phyloP scores from a whole-genome alignment of 176 grass and related monocot genomes.

The Triticum monococcum region DNA sequence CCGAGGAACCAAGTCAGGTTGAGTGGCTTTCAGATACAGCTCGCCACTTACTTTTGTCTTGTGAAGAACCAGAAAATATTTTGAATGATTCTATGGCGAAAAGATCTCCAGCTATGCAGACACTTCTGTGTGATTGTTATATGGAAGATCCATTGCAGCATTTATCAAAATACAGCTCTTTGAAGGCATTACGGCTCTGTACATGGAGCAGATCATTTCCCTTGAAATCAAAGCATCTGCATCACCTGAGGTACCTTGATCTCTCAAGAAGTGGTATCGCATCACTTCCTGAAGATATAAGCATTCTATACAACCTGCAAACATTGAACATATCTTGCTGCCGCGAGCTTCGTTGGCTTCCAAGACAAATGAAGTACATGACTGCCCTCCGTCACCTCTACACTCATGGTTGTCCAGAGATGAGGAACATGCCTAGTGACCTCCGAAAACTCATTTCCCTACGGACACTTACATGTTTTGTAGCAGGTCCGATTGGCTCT shows the following conservation, averaged over 20 bases:
- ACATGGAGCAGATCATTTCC: neutral
- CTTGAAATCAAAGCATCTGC: neutral
- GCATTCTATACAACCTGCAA: neutral
- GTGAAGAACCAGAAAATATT: neutral
- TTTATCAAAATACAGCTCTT: neutral
- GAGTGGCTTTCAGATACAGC: neutral
- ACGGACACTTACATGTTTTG: slow-evolving; percentile 18
- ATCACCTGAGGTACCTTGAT: slow-evolving; percentile 23
- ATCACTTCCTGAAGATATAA: slow-evolving; percentile 11
- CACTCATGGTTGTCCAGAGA: neutral
- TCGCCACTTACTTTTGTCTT: neutral
- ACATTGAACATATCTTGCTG: neutral
- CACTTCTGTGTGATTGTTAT: neutral
- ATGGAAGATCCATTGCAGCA: accelerated
- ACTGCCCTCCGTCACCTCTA: slow-evolving; percentile 2
- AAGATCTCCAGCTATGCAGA: neutral
- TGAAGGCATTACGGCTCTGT: neutral
- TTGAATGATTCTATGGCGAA: neutral
- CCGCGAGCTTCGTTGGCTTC: neutral
- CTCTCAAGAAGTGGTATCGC: accelerated
- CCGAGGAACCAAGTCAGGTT: neutral
- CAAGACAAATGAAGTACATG: slow-evolving; percentile 33
- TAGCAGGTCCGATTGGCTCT: neutral
- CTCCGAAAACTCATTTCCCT: neutral
- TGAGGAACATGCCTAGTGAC: slow-evolving; percentile 13